Percentiles rank a stretch among this genome's conserved stretches.
phyloP scores from a whole-genome alignment of 2,329 filamentous ascomycete species.

The Claviceps sp. region DNA sequence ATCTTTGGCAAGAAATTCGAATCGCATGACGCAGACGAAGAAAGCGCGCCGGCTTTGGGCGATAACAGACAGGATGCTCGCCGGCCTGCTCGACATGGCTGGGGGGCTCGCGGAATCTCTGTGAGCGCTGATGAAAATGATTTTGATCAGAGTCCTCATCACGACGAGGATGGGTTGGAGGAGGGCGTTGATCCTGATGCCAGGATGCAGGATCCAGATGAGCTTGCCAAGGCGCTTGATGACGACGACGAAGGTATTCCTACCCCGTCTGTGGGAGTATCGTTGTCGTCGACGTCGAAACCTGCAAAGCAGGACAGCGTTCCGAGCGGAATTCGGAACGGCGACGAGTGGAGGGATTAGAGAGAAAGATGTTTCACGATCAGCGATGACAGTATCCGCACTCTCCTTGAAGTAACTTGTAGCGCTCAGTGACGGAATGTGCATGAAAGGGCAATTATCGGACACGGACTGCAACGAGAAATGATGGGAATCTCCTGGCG shows the following conservation, averaged over 20 bases:
- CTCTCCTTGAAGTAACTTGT: too few relatives aligned
- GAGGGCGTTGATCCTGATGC: constrained; percentile 44
- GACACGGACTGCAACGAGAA: not conserved
- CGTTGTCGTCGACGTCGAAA: constrained; percentile 13
- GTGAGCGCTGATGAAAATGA: constrained; percentile 52
- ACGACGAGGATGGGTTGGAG: constrained; percentile 31
- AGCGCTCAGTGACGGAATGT: not conserved
- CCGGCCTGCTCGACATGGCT: constrained; percentile 33
- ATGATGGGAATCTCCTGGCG: not conserved
- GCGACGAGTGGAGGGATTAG: constrained; percentile 33
- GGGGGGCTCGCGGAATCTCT: constrained; percentile 52
- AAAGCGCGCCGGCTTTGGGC: constrained; percentile 38
- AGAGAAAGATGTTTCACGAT: not conserved
- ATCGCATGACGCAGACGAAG: constrained; percentile 47
- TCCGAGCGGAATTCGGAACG: constrained; percentile 28
- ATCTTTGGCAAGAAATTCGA: constrained; percentile 53
- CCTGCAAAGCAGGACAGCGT: constrained; percentile 14
- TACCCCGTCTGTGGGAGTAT: not conserved
- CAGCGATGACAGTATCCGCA: not conserved
- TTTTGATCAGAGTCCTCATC: constrained; percentile 34
- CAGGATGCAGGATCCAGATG: constrained; percentile 53
- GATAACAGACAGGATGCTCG: constrained; percentile 16
- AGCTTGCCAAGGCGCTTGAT: constrained; percentile 45
- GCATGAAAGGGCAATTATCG: not conserved
- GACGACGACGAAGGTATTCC: constrained; percentile 20